Evolutionary conservation across 768 basidiomycete genomes (phyloP), one percentile per base, ranked within the genome.

Genomic region (Mycena maculata): DNA sequence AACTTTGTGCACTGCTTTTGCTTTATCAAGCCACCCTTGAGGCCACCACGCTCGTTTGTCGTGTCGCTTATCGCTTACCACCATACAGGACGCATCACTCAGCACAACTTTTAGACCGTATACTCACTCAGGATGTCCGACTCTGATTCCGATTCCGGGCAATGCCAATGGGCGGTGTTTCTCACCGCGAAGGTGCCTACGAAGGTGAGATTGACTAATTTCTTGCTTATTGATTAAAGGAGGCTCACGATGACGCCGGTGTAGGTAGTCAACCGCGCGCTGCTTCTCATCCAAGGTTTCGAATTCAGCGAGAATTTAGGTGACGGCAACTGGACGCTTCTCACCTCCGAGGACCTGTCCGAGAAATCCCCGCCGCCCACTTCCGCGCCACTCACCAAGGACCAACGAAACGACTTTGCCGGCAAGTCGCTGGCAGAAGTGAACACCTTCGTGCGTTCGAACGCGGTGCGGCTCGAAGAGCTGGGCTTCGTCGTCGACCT

Each of bases 371-470:
- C 52, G 11, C 50, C 52, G 16, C 60, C 60, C 10, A 62, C 60
- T 4, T 22, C 41, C 16, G 42, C 42, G 16, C 52, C 60, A 7
- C 16, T 62, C 41, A 28, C 31, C 18, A 15, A 33, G 2, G 28
- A 36, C 2, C 22, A 12, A 8, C 23, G 16, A 4, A 63, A 63
- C 47, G 62, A 47, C 18, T 63, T 63, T 10, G 54, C 62, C 13
- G 62, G 54, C 5, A 5, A 13, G 28, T 48, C 54, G 18, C 62
- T 39, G 6, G 47, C 27, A 4, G 38, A 56, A 15, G n/a, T 63
- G 4, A 56, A 63, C 27, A 33, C 18, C 20, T 63, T 63, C n/a
- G 49, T 63, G 62, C 54, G 54, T 27, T 13, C 16, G 18, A 33
- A 47, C 18, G 22, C 27, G 6, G 27, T 27, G 20, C 1, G 16